Conservation (phyloP, 2,329 filamentous ascomycete species). For the Colletotrichum aenigma region DNA sequence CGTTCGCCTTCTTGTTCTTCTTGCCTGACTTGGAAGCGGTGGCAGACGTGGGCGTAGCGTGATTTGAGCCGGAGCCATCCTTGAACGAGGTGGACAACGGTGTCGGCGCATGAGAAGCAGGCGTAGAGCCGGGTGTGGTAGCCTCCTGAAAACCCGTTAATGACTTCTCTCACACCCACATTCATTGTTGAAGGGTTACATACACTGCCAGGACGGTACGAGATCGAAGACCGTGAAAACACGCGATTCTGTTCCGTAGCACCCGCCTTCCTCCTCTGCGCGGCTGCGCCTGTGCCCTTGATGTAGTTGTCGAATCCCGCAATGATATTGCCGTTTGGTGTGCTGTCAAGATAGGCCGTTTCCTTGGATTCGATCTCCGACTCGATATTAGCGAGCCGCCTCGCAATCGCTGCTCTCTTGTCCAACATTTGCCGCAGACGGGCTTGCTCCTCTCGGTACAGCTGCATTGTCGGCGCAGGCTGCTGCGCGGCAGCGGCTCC, state of each 20-base stretch:
- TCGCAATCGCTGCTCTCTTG: slow-evolving; percentile 36
- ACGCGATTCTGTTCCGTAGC: slow-evolving; percentile 75
- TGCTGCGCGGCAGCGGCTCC: slow-evolving; percentile 22
- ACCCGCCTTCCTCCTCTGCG: slow-evolving; percentile 67
- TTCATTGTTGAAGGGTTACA: not conserved
- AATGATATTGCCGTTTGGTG: slow-evolving; percentile 91
- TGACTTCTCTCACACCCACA: not conserved
- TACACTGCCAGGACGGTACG: slow-evolving; percentile 50
- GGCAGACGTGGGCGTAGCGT: slow-evolving; percentile 60
- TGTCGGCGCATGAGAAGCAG: slow-evolving; percentile 54
- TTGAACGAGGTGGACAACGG: slow-evolving; percentile 60
- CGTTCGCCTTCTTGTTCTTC: slow-evolving; percentile 57
- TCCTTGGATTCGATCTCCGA: slow-evolving; percentile 86
- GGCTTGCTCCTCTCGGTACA: slow-evolving; percentile 56
- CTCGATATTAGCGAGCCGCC: slow-evolving; percentile 56
- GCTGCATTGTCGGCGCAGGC: slow-evolving; percentile 40
- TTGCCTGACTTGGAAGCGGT: slow-evolving; percentile 47
- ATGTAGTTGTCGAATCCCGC: slow-evolving; percentile 98
- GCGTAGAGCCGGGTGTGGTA: slow-evolving; percentile 48
- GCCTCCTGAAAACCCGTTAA: slow-evolving; percentile 37
- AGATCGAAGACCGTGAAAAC: slow-evolving; percentile 71
- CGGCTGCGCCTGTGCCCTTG: slow-evolving; percentile 76
- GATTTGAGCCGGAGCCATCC: slow-evolving; percentile 48
- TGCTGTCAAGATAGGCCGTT: slow-evolving; percentile 87
- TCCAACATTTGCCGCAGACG: slow-evolving; percentile 53